phyloP scores from a whole-genome alignment of 2,329 filamentous ascomycete genomes.

The Fusarium anguioides region DNA sequence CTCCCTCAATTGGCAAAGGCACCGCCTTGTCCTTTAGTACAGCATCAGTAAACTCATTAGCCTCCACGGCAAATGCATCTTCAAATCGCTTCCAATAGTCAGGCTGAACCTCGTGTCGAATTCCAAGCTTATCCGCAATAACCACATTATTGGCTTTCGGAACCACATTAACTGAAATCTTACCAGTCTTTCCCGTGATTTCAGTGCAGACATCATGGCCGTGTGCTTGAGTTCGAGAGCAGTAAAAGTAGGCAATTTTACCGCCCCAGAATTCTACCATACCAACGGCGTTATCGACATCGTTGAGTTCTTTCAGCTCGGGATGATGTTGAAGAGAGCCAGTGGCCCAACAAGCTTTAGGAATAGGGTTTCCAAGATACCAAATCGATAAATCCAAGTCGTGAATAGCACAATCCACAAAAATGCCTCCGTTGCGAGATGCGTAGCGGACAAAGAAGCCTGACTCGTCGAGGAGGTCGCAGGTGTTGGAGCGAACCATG shows the following conservation, averaged over 20 bases:
- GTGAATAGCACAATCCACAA: slow-evolving; percentile 76
- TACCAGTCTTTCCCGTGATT: slow-evolving; percentile 73
- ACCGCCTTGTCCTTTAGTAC: slow-evolving; percentile 55
- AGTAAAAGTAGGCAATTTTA: slow-evolving; percentile 73
- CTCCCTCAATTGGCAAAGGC: slow-evolving; percentile 65
- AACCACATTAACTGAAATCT: slow-evolving; percentile 69
- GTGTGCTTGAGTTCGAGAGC: slow-evolving; percentile 72
- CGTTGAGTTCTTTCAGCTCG: slow-evolving; percentile 42
- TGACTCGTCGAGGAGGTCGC: slow-evolving; percentile 71
- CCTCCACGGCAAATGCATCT: slow-evolving; percentile 70
- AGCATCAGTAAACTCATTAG: slow-evolving; percentile 70
- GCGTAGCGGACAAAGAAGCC: slow-evolving; percentile 77
- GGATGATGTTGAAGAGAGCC: slow-evolving; percentile 39
- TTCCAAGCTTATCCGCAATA: slow-evolving; percentile 57
- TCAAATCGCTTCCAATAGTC: slow-evolving; percentile 73
- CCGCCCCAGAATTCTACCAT: slow-evolving; percentile 74
- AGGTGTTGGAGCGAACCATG: slow-evolving; percentile 73
- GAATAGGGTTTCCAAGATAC: slow-evolving; percentile 40
- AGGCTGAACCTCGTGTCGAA: slow-evolving; percentile 67
- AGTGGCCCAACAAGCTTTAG: slow-evolving; percentile 28
- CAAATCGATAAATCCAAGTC: slow-evolving; percentile 62
- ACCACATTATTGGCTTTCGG: slow-evolving; percentile 66
- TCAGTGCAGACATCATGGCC: slow-evolving; percentile 72
- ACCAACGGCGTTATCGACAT: slow-evolving; percentile 54
- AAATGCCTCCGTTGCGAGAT: slow-evolving; percentile 72